phyloP scores from a whole-genome alignment of 1,139 yeast species.

The Scheffersomyces insectosa region DNA sequence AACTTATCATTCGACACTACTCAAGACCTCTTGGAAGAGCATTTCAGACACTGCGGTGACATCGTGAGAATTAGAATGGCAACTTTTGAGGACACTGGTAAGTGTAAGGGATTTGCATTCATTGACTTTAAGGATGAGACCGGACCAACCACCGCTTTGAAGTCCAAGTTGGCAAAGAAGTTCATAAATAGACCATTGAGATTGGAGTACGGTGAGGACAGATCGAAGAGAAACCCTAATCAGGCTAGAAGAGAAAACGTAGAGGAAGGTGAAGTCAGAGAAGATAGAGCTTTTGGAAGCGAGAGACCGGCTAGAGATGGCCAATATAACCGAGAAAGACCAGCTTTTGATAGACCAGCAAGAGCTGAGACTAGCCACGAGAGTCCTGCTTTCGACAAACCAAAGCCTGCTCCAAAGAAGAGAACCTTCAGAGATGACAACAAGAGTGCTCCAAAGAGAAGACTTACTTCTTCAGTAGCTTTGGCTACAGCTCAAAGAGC shows the following conservation, averaged over 20 bases:
- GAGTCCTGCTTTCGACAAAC: conserved; percentile 8
- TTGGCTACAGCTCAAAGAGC: conserved; percentile 88
- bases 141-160: conserved; percentile 82
- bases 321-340: conserved; percentile 3
- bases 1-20: conserved; percentile 93
- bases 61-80: conserved; percentile 88
- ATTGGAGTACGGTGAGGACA: conserved; percentile 92
- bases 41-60: conserved; percentile 78
- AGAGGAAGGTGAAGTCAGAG: conserved; percentile 20
- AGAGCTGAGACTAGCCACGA: conserved; percentile 1
- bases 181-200: conserved; percentile 76
- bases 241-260: conserved; percentile 26
- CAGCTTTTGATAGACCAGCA: conserved; percentile 7
- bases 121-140: conserved; percentile 79
- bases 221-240: conserved; percentile 73
- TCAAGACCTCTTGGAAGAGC: conserved; percentile 71
- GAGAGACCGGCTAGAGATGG: conserved; percentile 11
- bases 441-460: conserved; percentile 24
- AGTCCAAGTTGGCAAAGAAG: conserved; percentile 66
- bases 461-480: conserved; percentile 82
- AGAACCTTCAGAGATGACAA: conserved; percentile 18
- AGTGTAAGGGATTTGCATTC: conserved; percentile 96
- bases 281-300: conserved; percentile 10
- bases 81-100: conserved; percentile 92
- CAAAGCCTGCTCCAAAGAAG: conserved; percentile 13